Base-by-base conservation (phyloP, 495 filamentous ascomycete species). In the Alectoria sarmentosa region DNA sequence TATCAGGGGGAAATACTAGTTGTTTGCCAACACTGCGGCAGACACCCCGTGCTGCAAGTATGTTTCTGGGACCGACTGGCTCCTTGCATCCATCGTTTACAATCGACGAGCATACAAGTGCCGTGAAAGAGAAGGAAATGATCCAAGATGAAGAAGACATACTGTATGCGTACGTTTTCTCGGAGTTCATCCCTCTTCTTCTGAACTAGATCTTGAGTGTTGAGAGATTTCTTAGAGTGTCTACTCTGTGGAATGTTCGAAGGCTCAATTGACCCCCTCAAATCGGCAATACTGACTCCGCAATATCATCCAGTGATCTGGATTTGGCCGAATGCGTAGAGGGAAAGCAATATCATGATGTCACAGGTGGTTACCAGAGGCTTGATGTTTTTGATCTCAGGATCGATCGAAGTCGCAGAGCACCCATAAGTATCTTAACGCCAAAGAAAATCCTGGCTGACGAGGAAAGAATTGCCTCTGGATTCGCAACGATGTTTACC, bases 331-430 rank as follows among this genome's bases (percentile, higher is more conserved):
- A 57, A 7, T 57, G 54, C 11, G 54, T 57, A 3, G 54, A 57
- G 30, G 54, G 54, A 36, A 36, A 57, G 15, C 54, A 57, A 36
- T 36, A 36, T n/a, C 54, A 36, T 57, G 54, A 57, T 57, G 4
- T 36, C 36, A n/a, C 21, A n/a, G n/a, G n/a, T n/a, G n/a, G n/a
- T n/a, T n/a, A n/a, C n/a, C n/a, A n/a, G n/a, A n/a, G n/a, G n/a
- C n/a, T n/a, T n/a, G n/a, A n/a, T n/a, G n/a, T n/a, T n/a, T n/a
- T 57, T 21, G 30, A 57, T 30, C 23, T 57, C 21, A 56, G 30
- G 28, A 57, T 57, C 21, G 54, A 36, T 57, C 30, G 26, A 17
- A 34, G 26, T 17, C 30, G 30, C 17, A 57, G 30, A 36, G 4
- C 9, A 19, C 13, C 54, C 34, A 28, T 56, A 8, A 19, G 28